Conservation (phyloP, 345 rosid species). For the Atalantia buxifolia region DNA sequence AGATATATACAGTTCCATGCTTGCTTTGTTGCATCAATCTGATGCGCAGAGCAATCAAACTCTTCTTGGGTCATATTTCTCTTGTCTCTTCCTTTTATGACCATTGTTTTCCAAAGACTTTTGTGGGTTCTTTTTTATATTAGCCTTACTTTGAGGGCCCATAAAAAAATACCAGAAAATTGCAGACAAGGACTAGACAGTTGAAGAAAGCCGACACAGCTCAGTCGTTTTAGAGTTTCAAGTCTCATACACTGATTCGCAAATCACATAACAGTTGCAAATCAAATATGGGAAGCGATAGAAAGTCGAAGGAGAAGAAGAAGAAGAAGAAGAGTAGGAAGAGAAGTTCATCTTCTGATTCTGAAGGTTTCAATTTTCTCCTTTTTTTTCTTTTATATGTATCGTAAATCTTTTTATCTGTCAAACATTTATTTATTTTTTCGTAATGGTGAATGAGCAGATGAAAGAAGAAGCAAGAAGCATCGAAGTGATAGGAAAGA, state of each 20-base stretch:
- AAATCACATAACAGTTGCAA: neutral
- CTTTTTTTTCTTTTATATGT: neutral
- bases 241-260: neutral
- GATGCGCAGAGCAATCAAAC: no score
- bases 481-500: constrained; percentile 41
- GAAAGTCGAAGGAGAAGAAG: constrained; percentile 54
- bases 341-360: constrained; percentile 33
- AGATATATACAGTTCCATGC: neutral
- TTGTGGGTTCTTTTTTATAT: neutral
- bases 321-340: constrained; percentile 54
- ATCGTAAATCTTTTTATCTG: neutral
- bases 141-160: neutral
- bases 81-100: neutral
- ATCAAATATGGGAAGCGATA: constrained; percentile 52
- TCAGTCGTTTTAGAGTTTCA: neutral
- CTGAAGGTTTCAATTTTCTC: constrained; percentile 29
- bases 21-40: no score
- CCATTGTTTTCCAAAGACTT: no score
- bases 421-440: neutral
- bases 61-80: no score
- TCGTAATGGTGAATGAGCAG: constrained; percentile 25
- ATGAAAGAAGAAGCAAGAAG: constrained; percentile 55
- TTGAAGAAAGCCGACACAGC: neutral
- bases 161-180: neutral
- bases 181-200: neutral